Evolutionary conservation across 208 protist species (phyloP).

Genomic region (Wallacemonas rigidus): DNA sequence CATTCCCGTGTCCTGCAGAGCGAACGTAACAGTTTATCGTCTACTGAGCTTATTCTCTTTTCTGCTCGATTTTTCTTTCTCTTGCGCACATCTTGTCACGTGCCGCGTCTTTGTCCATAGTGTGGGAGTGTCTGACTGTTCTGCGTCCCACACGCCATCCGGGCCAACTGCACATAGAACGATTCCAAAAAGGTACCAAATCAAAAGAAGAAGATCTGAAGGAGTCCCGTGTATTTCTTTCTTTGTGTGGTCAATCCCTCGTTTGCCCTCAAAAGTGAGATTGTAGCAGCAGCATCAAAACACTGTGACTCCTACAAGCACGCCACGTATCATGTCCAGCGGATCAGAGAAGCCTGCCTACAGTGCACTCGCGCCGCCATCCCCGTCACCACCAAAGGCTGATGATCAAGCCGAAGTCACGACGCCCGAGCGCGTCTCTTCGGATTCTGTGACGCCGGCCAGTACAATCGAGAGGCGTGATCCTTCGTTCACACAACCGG

Average conservation of each 20-base stretch:
- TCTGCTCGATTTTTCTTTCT: not conserved
- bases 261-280: too few relatives aligned
- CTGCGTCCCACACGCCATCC: too few relatives aligned
- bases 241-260: too few relatives aligned
- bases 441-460: not conserved
- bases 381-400: conserved; percentile 29
- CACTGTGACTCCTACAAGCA: not conserved
- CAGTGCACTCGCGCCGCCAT: conserved; percentile 33
- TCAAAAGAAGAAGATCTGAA: too few relatives aligned
- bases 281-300: too few relatives aligned
- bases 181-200: too few relatives aligned
- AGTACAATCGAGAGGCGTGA: conserved; percentile 1
- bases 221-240: too few relatives aligned
- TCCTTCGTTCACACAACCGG: conserved; percentile 3
- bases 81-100: not conserved
- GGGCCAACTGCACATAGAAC: too few relatives aligned
- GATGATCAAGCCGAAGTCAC: conserved; percentile 10
- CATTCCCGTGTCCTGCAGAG: too few relatives aligned
- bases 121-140: not conserved
- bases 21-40: too few relatives aligned
- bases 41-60: not conserved
- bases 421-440: not conserved
- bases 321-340: not conserved
- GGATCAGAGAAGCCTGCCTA: conserved; percentile 8
- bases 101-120: not conserved